Evolutionary conservation across 305 asterid species (phyloP).

Genomic region (Fraxinus albicans): DNA sequence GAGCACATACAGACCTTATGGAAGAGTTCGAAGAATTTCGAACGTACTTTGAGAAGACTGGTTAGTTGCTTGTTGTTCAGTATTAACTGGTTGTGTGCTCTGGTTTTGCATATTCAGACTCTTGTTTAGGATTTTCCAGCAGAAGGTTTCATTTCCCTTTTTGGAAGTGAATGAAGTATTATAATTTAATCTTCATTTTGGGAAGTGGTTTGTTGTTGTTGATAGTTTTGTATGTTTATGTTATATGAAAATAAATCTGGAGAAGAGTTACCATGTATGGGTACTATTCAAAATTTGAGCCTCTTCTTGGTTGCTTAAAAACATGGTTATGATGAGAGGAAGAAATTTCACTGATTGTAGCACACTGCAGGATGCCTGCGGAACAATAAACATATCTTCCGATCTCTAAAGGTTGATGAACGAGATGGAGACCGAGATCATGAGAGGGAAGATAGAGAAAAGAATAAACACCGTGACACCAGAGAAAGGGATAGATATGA

Average conservation of each 20-base stretch:
- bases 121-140: slow-evolving; percentile 19
- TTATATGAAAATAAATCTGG: not conserved
- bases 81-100: slow-evolving; percentile 13
- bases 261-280: not conserved
- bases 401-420: slow-evolving; percentile 53
- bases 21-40: slow-evolving; percentile 71
- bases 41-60: slow-evolving; percentile 57
- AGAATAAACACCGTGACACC: slow-evolving; percentile 48
- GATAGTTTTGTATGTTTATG: slow-evolving; percentile 16
- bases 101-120: slow-evolving; percentile 15
- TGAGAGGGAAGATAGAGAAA: slow-evolving; percentile 63
- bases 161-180: not conserved
- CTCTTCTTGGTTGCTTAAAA: slow-evolving; percentile 16
- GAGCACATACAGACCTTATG: slow-evolving; percentile 69
- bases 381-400: slow-evolving; percentile 51
- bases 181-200: slow-evolving; percentile 5
- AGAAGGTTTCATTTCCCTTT: slow-evolving; percentile 4
- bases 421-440: slow-evolving; percentile 56
- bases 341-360: slow-evolving; percentile 17
- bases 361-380: slow-evolving; percentile 62
- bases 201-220: slow-evolving; percentile 21
- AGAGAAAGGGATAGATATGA: slow-evolving; percentile 73
- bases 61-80: slow-evolving; percentile 32
- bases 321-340: slow-evolving; percentile 10
- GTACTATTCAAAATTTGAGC: slow-evolving; percentile 3